Base-by-base conservation (phyloP, 179 eudicot genomes). In the Corrigiola litoralis region DNA sequence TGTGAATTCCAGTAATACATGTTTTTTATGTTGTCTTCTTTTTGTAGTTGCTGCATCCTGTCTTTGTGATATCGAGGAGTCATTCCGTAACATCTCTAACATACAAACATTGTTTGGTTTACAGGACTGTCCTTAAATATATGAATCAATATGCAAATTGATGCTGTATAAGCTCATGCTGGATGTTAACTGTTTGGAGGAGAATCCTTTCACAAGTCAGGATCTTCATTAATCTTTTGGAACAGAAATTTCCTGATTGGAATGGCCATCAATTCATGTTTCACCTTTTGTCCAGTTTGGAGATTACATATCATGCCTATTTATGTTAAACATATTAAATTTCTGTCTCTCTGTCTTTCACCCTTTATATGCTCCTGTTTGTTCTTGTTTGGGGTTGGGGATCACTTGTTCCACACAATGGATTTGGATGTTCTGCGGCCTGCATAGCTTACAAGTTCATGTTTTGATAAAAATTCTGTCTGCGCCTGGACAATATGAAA, bases 211-310 rank as follows among this genome's bases (percentile, higher is more conserved):
- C 25, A 16, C 47, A 37, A 53, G 55, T 65, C 40, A 45, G 61
- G 56, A 52, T 58, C 58, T 54, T 58, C 66, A 57, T 50, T 62
- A 65, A 65, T 69, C 38, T 65, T 65, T 40, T 63, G 77, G 66
- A 45, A 50, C 50, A 8, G 63, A 59, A 64, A 40, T 32, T 44
- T 31, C 36, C 55, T 63, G 38, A 58, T 58, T 44, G 57, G 41
- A 69, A 69, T 58, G 66, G 53, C 62, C 73, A 49, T 57, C 59
- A 50, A 36, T 40, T 61, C 53, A 38, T 68, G 66, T 70, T 49
- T 11, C 55, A 56, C 42, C 46, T 27, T 58, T 50, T 57, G 56
- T 63, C 56, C 44, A 17, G 47, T 41, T 58, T 53, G 71, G 53
- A 58, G 18, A 50, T 14, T 51, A 57, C 65, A 70, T 53, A 36